Evolutionary conservation across 2,329 filamentous ascomycete genomes (phyloP).

Genomic region (Fusarium guadeloupense): DNA sequence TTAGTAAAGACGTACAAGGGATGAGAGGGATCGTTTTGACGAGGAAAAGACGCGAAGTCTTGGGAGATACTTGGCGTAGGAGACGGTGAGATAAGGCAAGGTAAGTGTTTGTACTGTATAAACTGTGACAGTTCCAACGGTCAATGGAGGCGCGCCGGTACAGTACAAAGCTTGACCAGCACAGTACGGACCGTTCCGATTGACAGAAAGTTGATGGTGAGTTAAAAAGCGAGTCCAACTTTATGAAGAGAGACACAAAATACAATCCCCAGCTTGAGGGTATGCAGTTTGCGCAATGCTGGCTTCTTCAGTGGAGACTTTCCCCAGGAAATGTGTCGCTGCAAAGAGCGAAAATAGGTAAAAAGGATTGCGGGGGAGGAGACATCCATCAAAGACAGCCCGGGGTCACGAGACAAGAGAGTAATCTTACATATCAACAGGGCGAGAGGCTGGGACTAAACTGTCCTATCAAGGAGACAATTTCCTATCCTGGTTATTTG

Average conservation of each 20-base stretch:
- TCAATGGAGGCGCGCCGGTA: background rate
- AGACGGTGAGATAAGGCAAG: conserved; percentile 9
- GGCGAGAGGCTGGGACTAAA: too few species aligned
- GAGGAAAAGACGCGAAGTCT: background rate
- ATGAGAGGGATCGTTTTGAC: background rate
- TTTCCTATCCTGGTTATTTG: too few species aligned
- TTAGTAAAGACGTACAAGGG: background rate
- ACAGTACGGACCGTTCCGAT: conserved; percentile 18
- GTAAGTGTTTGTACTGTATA: conserved; percentile 1
- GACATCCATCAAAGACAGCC: background rate
- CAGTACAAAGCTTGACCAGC: background rate
- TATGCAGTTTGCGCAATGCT: background rate
- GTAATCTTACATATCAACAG: too few species aligned
- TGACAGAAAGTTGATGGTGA: background rate
- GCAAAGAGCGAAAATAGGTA: conserved; percentile 17
- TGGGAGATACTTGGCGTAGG: background rate
- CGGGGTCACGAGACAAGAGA: too few species aligned
- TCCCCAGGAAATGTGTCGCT: background rate
- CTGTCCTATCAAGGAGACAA: too few species aligned
- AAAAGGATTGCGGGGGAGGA: conserved; percentile 33
- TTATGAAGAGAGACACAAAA: background rate
- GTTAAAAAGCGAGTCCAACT: background rate
- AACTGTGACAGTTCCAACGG: background rate
- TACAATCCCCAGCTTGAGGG: background rate
- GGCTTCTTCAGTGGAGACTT: conserved; percentile 7